phyloP scores from a whole-genome alignment of 768 basidiomycete species.

The Daedalea quercina region DNA sequence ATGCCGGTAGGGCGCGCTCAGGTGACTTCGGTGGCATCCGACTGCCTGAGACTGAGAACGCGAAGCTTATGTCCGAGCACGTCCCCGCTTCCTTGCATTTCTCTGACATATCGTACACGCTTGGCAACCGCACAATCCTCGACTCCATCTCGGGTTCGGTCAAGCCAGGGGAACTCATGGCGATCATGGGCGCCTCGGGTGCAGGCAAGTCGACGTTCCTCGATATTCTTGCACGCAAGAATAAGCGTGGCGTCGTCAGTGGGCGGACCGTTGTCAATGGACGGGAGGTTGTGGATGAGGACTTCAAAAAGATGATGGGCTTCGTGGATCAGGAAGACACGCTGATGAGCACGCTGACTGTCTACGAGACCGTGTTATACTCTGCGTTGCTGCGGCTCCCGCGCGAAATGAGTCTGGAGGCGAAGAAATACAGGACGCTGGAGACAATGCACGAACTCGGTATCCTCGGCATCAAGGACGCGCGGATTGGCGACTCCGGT shows the following conservation, averaged over 20 bases:
- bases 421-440: slow-evolving; percentile 90
- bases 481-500: slow-evolving; percentile 85
- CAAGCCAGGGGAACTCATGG: slow-evolving; percentile 86
- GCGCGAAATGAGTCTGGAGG: slow-evolving; percentile 89
- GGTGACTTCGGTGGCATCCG: slow-evolving; percentile 68
- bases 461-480: slow-evolving; percentile 84
- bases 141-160: slow-evolving; percentile 77
- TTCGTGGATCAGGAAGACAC: slow-evolving; percentile 99
- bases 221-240: slow-evolving; percentile 89
- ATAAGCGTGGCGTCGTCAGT: slow-evolving; percentile 70
- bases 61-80: slow-evolving; percentile 89
- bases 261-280: slow-evolving; percentile 87
- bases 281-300: slow-evolving; percentile 58
- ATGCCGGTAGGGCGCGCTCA: slow-evolving; percentile 68
- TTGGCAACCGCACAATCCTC: slow-evolving; percentile 65
- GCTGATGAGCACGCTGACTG: slow-evolving; percentile 93
- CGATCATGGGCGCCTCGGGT: slow-evolving; percentile 95
- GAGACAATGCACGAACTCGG: slow-evolving; percentile 97
- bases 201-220: slow-evolving; percentile 96
- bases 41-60: slow-evolving; percentile 74
- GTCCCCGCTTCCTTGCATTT: slow-evolving; percentile 94
- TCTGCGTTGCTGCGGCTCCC: slow-evolving; percentile 88
- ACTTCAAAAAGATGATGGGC: slow-evolving; percentile 83
- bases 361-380: slow-evolving; percentile 95
- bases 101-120: slow-evolving; percentile 72